Evolutionary conservation across 306 rosid species (phyloP), one percentile per base, ranked within the genome.

Genomic region (Ziziphus jujuba): DNA sequence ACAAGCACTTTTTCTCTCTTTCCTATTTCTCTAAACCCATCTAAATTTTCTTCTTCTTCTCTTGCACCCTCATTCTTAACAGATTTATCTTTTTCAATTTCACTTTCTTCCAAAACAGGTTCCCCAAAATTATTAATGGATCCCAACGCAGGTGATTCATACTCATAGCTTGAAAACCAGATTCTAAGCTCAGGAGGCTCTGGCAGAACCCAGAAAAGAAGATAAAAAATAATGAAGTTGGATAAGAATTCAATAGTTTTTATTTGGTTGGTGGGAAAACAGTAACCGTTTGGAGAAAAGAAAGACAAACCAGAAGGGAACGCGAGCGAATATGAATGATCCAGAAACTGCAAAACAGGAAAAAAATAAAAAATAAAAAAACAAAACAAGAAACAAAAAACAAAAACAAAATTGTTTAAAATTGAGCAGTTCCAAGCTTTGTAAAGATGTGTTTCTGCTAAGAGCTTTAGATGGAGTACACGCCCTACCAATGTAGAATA

Each of bases 131-230:
- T 49, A 6, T 82, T 75, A 72, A 53, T 51, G 1, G 81, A 84
- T 62, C 79, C 87, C 33, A 72, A 75, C 22, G 21, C 65, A 23
- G 97, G 96, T 54, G 97, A 83, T 16, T 70, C 80, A 49, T 92
- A 92, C 54, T 66, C 67, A 23, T 92, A 92, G 82, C 88, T 92
- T 40, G 86, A 78, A 72, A 92, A 84, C 97, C 93, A 90, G 38
- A 81, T 81, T 20, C 83, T 72, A 38, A 90, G 68, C 58, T 86
- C 96, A 16, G 84, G 93, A 72, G 80, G 96, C 80, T 84, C 96
- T 87, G 73, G 61, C 10, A 76, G 24, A 45, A 63, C 62, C 73
- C 71, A 79, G 44, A 63, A 15, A 62, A 14, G 12, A 63, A 24
- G 40, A 33, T 5, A 0, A 5, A 69, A 45, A 16, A 14, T 38